phyloP scores from a whole-genome alignment of 208 protist species.

The Novymonas esmeraldas region DNA sequence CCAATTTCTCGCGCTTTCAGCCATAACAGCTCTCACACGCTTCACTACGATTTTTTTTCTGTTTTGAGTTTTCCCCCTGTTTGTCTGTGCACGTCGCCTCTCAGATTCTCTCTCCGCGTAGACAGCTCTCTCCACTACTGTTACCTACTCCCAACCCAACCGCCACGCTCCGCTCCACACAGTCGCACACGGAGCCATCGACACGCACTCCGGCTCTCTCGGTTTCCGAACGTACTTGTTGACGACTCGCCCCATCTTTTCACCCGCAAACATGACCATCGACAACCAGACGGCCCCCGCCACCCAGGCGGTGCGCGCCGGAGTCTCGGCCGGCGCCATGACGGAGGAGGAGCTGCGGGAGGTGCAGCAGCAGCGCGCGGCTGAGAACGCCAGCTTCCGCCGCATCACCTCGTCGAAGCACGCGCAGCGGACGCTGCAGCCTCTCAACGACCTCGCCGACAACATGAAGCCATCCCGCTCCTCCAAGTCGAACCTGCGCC shows the following conservation, averaged over 20 bases:
- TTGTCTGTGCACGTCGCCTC: no score
- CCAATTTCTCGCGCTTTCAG: neutral
- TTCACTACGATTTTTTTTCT: no score
- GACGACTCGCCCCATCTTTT: no score
- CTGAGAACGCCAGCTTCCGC: constrained; percentile 23
- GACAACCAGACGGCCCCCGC: constrained; percentile 15
- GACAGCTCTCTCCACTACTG: no score
- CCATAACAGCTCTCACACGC: neutral
- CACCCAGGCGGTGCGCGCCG: constrained; percentile 6
- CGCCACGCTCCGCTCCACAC: no score
- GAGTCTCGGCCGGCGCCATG: constrained; percentile 2
- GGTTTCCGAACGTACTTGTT: neutral
- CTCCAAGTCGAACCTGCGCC: constrained; percentile 42
- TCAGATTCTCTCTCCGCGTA: no score
- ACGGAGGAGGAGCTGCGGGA: constrained; percentile 18
- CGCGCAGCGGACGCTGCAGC: constrained; percentile 72
- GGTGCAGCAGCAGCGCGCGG: constrained; percentile 20
- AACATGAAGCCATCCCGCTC: constrained; percentile 73
- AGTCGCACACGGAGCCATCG: no score
- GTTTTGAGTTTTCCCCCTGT: no score
- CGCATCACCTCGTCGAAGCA: constrained; percentile 38
- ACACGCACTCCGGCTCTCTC: no score
- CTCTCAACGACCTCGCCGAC: constrained; percentile 84
- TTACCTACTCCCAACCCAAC: no score
- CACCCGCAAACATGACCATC: constrained; percentile 23